Percentiles rank a stretch among this genome's conserved stretches.
phyloP scores from a whole-genome alignment of 2,329 filamentous ascomycete genomes.

The Arthrobotrys musiformis region DNA sequence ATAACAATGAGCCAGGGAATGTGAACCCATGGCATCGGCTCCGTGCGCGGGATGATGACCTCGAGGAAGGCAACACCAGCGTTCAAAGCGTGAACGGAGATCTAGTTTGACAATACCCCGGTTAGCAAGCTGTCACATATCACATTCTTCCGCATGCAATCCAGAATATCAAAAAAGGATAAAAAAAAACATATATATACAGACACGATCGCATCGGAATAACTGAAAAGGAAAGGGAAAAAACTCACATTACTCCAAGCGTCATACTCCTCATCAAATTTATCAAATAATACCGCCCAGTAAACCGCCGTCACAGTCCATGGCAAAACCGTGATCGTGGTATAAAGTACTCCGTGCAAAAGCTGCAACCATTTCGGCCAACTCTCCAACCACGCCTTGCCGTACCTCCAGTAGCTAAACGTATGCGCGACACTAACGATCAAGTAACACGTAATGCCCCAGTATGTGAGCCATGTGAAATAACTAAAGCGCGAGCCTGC shows the following conservation, averaged over 20 bases:
- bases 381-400: slow-evolving; percentile 67
- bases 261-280: slow-evolving; percentile 66
- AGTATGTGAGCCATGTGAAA: slow-evolving; percentile 85
- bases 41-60: slow-evolving; percentile 74
- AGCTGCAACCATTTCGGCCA: slow-evolving; percentile 73
- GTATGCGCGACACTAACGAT: slow-evolving; percentile 72
- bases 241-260: slow-evolving; percentile 68
- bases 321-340: slow-evolving; percentile 72
- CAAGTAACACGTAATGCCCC: slow-evolving; percentile 82
- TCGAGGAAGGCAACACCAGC: slow-evolving; percentile 79
- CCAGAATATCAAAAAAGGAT: too few species aligned
- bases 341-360: slow-evolving; percentile 74
- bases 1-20: slow-evolving; percentile 76
- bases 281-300: slow-evolving; percentile 72
- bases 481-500: slow-evolving; percentile 76
- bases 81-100: slow-evolving; percentile 81
- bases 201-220: too few species aligned
- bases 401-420: slow-evolving; percentile 69
- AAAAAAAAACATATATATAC: not conserved
- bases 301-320: slow-evolving; percentile 77
- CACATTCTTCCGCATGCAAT: not conserved
- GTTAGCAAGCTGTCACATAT: slow-evolving; percentile 17
- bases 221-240: slow-evolving; percentile 10
- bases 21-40: slow-evolving; percentile 73
- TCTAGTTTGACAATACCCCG: slow-evolving; percentile 60